Percentiles rank a stretch among this genome's conserved stretches.
phyloP scores from a whole-genome alignment of 768 basidiomycete species.

The Tulasnella sp. region DNA sequence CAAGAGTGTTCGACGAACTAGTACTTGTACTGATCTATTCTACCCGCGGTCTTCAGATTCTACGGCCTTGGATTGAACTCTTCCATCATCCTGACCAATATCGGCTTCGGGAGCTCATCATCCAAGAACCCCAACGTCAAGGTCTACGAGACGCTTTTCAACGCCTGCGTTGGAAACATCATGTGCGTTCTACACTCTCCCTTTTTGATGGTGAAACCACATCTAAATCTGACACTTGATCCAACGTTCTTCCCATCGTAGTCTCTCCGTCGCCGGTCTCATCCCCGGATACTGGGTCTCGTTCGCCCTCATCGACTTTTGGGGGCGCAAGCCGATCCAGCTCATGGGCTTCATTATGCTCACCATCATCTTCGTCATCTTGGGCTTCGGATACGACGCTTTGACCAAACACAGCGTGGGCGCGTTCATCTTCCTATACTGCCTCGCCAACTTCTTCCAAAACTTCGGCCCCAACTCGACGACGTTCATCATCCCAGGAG shows the following conservation, averaged over 20 bases:
- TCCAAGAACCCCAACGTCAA: conserved; percentile 21
- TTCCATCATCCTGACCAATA: conserved; percentile 58
- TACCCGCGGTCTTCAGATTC: background rate
- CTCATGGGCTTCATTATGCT: conserved; percentile 21
- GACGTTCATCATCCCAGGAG: conserved; percentile 22
- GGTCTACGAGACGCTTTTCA: conserved; percentile 48
- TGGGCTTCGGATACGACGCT: conserved; percentile 24
- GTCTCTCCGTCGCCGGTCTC: conserved; percentile 23
- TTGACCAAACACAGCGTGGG: conserved; percentile 18
- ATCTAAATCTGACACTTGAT: background rate
- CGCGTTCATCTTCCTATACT: conserved; percentile 23
- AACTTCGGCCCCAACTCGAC: conserved; percentile 22
- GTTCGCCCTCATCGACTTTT: conserved; percentile 26
- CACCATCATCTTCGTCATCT: conserved; percentile 20
- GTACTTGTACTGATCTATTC: background rate
- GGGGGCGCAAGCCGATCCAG: conserved; percentile 72
- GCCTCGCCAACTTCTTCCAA: conserved; percentile 25
- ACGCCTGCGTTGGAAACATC: conserved; percentile 57
- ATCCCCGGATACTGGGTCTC: conserved; percentile 26
- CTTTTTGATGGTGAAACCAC: background rate
- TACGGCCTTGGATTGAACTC: conserved; percentile 53
- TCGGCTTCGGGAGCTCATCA: conserved; percentile 48
- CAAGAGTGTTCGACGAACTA: conserved; percentile 57
- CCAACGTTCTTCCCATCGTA: conserved; percentile 3
- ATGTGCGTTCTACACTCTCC: conserved; percentile 10